Base-by-base conservation (phyloP, 73 alveolate species). In the Paramecium tetraurelia region DNA sequence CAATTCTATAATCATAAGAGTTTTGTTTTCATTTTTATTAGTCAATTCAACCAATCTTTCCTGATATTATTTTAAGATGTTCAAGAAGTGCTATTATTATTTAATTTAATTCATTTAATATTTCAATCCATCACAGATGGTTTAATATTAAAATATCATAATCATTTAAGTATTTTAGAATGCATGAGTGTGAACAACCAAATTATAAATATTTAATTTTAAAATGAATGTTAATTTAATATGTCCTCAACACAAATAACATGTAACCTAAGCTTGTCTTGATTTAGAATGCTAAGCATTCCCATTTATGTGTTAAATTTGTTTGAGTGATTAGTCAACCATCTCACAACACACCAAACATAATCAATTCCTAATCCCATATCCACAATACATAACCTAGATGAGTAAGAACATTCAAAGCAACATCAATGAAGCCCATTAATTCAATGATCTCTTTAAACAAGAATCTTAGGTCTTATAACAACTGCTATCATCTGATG, bases 171-270 rank as follows among this genome's bases (percentile, higher is more conserved):
- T 4, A 53, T 53, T 53, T 53, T 53, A 50, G 69, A 53, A 53
- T 16, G 8, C 9, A 48, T 12, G 5, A 87, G 93, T 68, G 20
- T 21, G 27, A 44, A 20, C 24, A 80, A 63, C 48, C 3, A 40
- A 48, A 46, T 80, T 24, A 44, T 24, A 14, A 80, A 31, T 33
- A 80, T 16, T 41, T 35, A 12, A 72, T 36, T 72, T 35, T 3
- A 48, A 72, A 29, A 72, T 72, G 29, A 72, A 72, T 72, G 59
- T 75, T 29, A 75, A 75, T 75, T 38, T 33, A 20, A 38, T 38
- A 22, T 80, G 76, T 80, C 76, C 76, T 8, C 21, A 80, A 35
- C 75, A 80, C 22, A 80, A 80, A 80, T 44, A 44, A 43, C 48
- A n/a, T 4, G 48, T 80, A 21, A 80, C 16, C 0, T 21, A 77